phyloP scores from a whole-genome alignment of 768 basidiomycete species.

The Boletus tomentosulus region DNA sequence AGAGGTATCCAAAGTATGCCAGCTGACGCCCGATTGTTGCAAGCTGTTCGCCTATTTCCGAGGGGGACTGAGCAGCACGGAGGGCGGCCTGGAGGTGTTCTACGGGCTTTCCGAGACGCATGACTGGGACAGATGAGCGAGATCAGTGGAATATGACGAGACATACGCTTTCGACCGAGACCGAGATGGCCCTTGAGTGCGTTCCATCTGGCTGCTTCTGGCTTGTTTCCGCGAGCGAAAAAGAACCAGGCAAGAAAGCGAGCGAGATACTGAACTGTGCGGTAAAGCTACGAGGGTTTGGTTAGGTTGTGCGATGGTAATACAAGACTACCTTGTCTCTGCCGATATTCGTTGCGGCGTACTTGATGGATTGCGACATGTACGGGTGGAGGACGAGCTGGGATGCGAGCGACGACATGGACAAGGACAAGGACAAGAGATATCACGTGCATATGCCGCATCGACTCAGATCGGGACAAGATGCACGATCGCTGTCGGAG shows the following conservation, averaged over 20 bases:
- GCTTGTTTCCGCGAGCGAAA: slow-evolving; percentile 61
- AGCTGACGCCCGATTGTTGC: slow-evolving; percentile 80
- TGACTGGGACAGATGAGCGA: slow-evolving; percentile 45
- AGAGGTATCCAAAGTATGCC: slow-evolving; percentile 83
- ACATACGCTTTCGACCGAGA: slow-evolving; percentile 75
- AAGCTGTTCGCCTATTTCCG: slow-evolving; percentile 65
- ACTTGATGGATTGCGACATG: slow-evolving; percentile 70
- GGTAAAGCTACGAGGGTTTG: slow-evolving; percentile 63
- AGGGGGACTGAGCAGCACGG: slow-evolving; percentile 54
- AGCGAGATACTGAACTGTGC: slow-evolving; percentile 86
- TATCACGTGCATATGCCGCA: slow-evolving; percentile 28
- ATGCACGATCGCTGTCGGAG: background rate
- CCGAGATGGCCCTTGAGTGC: slow-evolving; percentile 85
- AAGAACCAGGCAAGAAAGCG: slow-evolving; percentile 87
- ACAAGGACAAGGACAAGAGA: background rate
- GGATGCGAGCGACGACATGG: slow-evolving; percentile 46
- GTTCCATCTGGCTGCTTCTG: slow-evolving; percentile 71
- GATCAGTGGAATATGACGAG: background rate
- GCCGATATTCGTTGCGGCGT: slow-evolving; percentile 76
- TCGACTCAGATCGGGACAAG: background rate
- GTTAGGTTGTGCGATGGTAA: background rate
- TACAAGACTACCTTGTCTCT: slow-evolving; percentile 73
- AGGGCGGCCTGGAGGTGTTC: slow-evolving; percentile 92
- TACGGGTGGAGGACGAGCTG: slow-evolving; percentile 85
- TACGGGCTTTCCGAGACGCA: slow-evolving; percentile 90